Evolutionary conservation across 225 moss, liverwort and hornwort genomes (phyloP).

Genomic region (Ulota crispa): DNA sequence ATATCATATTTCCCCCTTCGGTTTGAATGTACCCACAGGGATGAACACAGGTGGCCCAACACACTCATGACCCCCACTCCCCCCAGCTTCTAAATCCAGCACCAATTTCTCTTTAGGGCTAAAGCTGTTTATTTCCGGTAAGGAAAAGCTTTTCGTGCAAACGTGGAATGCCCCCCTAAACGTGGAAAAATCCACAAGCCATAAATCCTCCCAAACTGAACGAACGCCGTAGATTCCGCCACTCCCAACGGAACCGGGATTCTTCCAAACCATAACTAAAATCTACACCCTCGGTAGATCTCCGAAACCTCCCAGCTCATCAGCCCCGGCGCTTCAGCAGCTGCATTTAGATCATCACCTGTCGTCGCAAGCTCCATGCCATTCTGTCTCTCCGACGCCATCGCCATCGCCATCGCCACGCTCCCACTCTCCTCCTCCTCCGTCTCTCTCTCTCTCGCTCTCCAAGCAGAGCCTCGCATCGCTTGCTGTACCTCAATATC

Average conservation of each 20-base stretch:
- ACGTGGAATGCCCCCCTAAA: too few species aligned
- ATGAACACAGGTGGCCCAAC: too few species aligned
- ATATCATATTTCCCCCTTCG: too few species aligned
- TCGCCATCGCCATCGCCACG: neutral
- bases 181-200: too few species aligned
- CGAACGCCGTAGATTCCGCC: neutral
- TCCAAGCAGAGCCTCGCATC: too few species aligned
- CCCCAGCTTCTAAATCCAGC: too few species aligned
- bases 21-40: too few species aligned
- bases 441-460: neutral
- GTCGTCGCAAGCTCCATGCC: neutral
- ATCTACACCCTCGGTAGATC: neutral
- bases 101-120: too few species aligned
- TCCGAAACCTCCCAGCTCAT: neutral
- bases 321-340: neutral
- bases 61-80: too few species aligned
- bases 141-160: too few species aligned
- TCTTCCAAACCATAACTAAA: neutral
- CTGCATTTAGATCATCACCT: neutral
- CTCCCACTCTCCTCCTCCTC: neutral
- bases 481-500: neutral
- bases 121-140: too few species aligned
- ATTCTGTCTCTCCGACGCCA: neutral
- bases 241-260: neutral
- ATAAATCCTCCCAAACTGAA: neutral